A percentile compares a stretch with the other conserved stretches of the same genome.
These are phyloP conservation scores for Pseudogymnoascus sp. DNA, from an alignment of 2,329 filamentous ascomycete species.

Conservation along the genomic window DNA sequence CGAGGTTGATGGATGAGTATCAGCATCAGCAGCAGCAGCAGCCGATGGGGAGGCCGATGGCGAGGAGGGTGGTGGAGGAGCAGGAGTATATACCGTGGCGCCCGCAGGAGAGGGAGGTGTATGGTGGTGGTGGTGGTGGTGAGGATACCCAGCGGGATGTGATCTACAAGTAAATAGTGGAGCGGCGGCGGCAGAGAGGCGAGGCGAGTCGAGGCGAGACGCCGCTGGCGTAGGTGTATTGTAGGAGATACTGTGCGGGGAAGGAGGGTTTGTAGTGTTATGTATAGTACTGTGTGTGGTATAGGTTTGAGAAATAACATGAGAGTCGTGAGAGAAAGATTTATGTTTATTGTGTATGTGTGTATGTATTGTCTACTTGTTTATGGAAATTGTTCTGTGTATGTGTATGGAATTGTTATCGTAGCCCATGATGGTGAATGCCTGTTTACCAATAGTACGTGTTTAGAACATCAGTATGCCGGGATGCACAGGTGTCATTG, in stretches of 20 bases:
- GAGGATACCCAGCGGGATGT: not conserved
- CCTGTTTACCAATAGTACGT: not conserved
- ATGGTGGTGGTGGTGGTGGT: not conserved
- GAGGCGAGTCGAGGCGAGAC: too few species aligned
- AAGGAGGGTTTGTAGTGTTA: not conserved
- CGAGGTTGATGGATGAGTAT: not conserved
- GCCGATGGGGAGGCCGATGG: not conserved
- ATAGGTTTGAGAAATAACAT: not conserved
- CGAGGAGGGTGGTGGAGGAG: not conserved
- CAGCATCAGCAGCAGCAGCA: not conserved
- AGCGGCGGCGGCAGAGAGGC: not conserved
- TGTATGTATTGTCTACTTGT: too few species aligned
- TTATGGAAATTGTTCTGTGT: too few species aligned
- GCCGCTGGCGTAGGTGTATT: not conserved
- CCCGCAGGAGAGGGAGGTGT: not conserved
- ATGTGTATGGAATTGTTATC: not conserved
- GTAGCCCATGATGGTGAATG: not conserved
- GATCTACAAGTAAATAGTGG: constrained; percentile 1
- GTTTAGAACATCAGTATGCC: not conserved
- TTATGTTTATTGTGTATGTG: not conserved
- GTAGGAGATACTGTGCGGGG: not conserved
- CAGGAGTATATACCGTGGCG: constrained; percentile 7
- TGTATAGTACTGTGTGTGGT: not conserved
- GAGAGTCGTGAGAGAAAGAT: not conserved
- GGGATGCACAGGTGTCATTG: not conserved